phyloP scores from a whole-genome alignment of 495 filamentous ascomycete genomes.

The Xeromyces bisporus region DNA sequence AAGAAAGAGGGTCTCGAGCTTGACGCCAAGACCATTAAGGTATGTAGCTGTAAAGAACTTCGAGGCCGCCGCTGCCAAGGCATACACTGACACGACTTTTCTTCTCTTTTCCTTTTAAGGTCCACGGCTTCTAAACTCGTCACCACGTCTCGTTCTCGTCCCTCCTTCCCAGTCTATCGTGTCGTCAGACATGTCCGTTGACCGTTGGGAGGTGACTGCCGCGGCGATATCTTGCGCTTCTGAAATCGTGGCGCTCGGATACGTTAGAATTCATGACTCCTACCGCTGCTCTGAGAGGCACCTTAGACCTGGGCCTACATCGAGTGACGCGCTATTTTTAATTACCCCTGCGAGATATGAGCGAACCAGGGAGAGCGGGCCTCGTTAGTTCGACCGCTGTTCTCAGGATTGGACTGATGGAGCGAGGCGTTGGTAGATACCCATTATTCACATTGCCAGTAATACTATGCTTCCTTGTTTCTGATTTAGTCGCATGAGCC shows the following conservation, averaged over 20 bases:
- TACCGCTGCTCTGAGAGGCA: too few species aligned
- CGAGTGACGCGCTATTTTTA: constrained; percentile 16
- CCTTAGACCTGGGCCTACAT: constrained; percentile 21
- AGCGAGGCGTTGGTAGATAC: constrained; percentile 37
- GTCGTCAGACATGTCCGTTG: constrained; percentile 18
- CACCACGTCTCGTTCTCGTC: constrained; percentile 28
- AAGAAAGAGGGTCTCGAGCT: constrained; percentile 84
- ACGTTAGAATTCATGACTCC: too few species aligned
- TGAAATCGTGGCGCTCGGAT: too few species aligned
- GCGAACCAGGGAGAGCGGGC: constrained; percentile 12
- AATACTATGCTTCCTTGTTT: constrained; percentile 18
- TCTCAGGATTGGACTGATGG: constrained; percentile 25
- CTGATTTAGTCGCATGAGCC: too few species aligned
- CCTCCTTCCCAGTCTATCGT: constrained; percentile 27
- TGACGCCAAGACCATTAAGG: constrained; percentile 95
- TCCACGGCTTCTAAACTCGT: constrained; percentile 40
- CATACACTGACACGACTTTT: too few species aligned
- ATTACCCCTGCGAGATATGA: too few species aligned
- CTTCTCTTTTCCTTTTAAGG: too few species aligned
- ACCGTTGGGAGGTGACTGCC: too few species aligned
- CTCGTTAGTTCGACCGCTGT: constrained; percentile 15
- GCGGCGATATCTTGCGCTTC: too few species aligned
- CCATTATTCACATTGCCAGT: constrained; percentile 28
- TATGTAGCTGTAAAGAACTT: constrained; percentile 19
- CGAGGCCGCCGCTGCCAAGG: too few species aligned